Evolutionary conservation across 176 grass and related monocot genomes (phyloP), one percentile per base, ranked within the genome.

Genomic region (Raddia guianensis): DNA sequence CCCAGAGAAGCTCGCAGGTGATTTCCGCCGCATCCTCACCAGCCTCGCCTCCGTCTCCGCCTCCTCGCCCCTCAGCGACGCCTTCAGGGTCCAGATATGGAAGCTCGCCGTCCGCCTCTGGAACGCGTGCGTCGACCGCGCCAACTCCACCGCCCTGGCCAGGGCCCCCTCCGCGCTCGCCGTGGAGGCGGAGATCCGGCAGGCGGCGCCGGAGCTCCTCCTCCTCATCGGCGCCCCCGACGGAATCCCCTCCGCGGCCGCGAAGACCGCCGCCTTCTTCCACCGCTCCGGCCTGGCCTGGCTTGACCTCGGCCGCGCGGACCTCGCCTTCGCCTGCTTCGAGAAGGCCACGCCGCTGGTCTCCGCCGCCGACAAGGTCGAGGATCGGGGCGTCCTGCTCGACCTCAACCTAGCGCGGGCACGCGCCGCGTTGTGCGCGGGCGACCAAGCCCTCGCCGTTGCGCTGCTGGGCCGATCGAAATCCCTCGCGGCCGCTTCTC

Each of bases 41-140:
- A 83, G 72, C 33, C 84, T 99, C 49, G 42, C 88, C 55, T 53
- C 82, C 62, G 78, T 82, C 34, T 43, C 78, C 47, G 42, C 87
- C 78, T 20, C 73, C 62, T 54, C 69, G 33, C 75, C 82, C 66
- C 87, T 95, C 86, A 72, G 53, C 5, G 84, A 75, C 44, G 51
- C 84, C 34, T 42, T 66, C 65, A 85, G 74, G 84, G 63, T 95
- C 60, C 89, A 89, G 72, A 60, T 99, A 33, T 99, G 96, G 92
- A 88, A 81, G 75, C 86, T 99, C 78, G 90, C 79, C 72, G 88
- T 86, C 88, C 96, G 96, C 67, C 90, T 99, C 67, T 99, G 92
- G 92, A 99, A 99, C 76, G 88, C 92, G 60, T 89, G 76, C 65
- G 84, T 93, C 88, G 96, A 95, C 80, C 86, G 94, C 88, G 85